phyloP scores from a whole-genome alignment of 352 stramenopile genomes.

The Phytophthora boehmeriae region DNA sequence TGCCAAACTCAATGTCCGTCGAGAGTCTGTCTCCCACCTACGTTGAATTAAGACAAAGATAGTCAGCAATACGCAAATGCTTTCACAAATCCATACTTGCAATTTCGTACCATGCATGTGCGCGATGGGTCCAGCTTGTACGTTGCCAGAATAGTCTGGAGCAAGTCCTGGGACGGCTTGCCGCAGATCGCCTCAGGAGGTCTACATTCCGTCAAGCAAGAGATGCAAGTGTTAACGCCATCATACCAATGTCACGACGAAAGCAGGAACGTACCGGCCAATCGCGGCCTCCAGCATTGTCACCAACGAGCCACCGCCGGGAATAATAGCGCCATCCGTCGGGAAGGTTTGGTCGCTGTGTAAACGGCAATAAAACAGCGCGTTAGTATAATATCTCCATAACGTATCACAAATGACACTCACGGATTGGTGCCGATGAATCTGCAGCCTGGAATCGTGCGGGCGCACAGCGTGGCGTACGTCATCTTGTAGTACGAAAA shows the following conservation, averaged over 20 bases:
- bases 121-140: slow-evolving; percentile 70
- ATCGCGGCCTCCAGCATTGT: slow-evolving; percentile 70
- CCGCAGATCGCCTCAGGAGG: slow-evolving; percentile 74
- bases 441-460: slow-evolving; percentile 71
- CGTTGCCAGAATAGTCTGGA: slow-evolving; percentile 78
- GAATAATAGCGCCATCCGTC: slow-evolving; percentile 72
- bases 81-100: background rate
- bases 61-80: background rate
- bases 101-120: slow-evolving; percentile 77
- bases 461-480: slow-evolving; percentile 75
- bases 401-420: slow-evolving; percentile 15
- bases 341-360: slow-evolving; percentile 79
- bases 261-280: slow-evolving; percentile 55
- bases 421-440: slow-evolving; percentile 89
- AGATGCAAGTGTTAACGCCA: slow-evolving; percentile 6
- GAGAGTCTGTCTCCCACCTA: slow-evolving; percentile 84
- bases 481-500: slow-evolving; percentile 89
- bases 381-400: background rate
- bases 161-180: slow-evolving; percentile 84
- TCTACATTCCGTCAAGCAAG: slow-evolving; percentile 27
- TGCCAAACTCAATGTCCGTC: slow-evolving; percentile 87
- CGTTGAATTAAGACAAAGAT: slow-evolving; percentile 1
- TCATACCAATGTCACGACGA: background rate
- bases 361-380: background rate
- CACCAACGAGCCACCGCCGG: slow-evolving; percentile 71